Evolutionary conservation across 2,329 filamentous ascomycete genomes (phyloP).

Genomic region (Stagonosporopsis tanaceti): DNA sequence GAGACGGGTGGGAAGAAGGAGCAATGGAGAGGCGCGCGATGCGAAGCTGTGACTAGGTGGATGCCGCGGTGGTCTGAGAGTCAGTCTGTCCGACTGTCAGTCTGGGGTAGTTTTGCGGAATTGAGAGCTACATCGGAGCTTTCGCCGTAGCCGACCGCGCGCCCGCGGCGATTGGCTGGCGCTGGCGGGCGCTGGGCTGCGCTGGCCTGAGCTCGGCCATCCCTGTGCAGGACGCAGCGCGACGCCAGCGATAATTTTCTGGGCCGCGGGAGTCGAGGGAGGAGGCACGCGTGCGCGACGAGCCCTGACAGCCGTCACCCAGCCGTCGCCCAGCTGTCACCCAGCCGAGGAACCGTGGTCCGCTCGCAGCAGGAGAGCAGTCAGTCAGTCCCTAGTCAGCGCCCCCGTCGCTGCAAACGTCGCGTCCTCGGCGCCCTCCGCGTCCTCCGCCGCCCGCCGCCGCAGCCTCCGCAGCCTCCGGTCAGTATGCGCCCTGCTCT

Average conservation of each 20-base stretch:
- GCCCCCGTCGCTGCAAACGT: slow-evolving; percentile 1
- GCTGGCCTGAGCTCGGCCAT: slow-evolving; percentile 11
- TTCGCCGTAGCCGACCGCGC: slow-evolving; percentile 19
- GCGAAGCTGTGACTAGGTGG: slow-evolving; percentile 7
- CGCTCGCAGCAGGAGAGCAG: too few relatives aligned
- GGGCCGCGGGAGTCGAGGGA: slow-evolving; percentile 19
- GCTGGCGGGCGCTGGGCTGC: too few relatives aligned
- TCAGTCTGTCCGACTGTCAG: slow-evolving; percentile 3
- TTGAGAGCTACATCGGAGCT: slow-evolving; percentile 22
- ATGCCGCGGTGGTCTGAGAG: slow-evolving; percentile 31
- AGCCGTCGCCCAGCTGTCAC: not conserved
- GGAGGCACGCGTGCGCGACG: not conserved
- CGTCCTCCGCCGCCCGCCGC: not conserved
- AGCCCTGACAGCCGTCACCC: slow-evolving; percentile 15
- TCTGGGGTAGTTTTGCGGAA: slow-evolving; percentile 36
- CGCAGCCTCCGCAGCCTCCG: not conserved
- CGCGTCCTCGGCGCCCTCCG: not conserved
- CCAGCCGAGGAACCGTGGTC: too few relatives aligned
- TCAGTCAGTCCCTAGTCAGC: too few relatives aligned
- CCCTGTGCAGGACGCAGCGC: slow-evolving; percentile 11
- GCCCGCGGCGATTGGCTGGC: slow-evolving; percentile 27
- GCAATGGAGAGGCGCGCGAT: slow-evolving; percentile 16
- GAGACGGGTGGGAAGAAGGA: slow-evolving; percentile 15
- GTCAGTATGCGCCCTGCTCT: slow-evolving; percentile 46
- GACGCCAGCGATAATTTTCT: slow-evolving; percentile 31